Conservation (phyloP, 306 rosid species). For the Malus orientalis region DNA sequence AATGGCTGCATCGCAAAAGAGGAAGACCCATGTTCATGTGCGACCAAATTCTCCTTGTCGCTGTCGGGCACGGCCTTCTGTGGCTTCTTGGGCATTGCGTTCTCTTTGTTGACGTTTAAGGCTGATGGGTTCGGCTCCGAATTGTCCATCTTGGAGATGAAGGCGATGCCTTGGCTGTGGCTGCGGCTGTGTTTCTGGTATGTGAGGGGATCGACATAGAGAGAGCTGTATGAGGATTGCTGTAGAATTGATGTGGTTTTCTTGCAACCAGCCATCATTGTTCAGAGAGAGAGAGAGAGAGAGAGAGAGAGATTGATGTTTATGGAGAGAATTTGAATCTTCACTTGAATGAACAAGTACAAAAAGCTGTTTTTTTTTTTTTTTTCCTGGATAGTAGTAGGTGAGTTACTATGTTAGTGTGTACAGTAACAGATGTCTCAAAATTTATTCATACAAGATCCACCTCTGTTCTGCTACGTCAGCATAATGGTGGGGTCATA, state of each 20-base stretch:
- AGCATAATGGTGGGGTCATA: not conserved
- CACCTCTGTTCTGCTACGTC: not conserved
- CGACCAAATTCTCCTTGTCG: constrained; percentile 45
- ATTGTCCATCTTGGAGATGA: not conserved
- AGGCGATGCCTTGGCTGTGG: constrained; percentile 37
- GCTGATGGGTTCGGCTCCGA: constrained; percentile 1
- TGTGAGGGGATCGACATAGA: constrained; percentile 46
- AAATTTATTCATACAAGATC: not conserved
- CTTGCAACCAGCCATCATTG: constrained; percentile 15
- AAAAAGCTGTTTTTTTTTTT: not conserved
- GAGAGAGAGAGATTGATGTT: not conserved
- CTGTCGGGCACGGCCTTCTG: not conserved
- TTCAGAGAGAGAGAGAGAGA: not conserved
- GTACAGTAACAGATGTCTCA: not conserved
- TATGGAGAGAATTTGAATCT: too few relatives aligned
- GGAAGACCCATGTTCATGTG: constrained; percentile 27
- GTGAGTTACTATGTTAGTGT: not conserved
- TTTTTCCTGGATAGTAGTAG: not conserved
- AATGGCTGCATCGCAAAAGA: constrained; percentile 14
- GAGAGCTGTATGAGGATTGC: constrained; percentile 41
- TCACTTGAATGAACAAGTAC: not conserved
- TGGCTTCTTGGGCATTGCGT: constrained; percentile 23
- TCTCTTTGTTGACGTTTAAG: constrained; percentile 25
- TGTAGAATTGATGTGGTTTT: constrained; percentile 12
- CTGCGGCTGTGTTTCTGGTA: constrained; percentile 56